phyloP scores from a whole-genome alignment of 1,284 basidiomycete genomes.

The Pseudozyma sp. region DNA sequence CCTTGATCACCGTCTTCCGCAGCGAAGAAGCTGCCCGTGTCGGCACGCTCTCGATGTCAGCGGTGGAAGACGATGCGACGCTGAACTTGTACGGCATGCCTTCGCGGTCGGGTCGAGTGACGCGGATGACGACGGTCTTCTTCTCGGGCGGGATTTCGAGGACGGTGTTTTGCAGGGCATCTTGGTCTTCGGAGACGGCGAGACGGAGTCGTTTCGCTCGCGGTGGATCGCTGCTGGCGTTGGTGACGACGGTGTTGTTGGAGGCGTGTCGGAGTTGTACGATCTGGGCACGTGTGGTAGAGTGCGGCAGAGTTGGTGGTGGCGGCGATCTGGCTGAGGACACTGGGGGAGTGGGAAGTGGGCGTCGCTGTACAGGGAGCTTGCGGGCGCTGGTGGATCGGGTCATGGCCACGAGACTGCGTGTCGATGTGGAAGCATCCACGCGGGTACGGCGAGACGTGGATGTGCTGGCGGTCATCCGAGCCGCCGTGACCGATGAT shows the following conservation, averaged over 20 bases:
- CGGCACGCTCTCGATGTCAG: neutral
- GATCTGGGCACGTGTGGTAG: neutral
- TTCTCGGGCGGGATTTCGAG: slow-evolving; percentile 40
- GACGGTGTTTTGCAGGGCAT: slow-evolving; percentile 33
- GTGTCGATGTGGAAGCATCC: slow-evolving; percentile 40
- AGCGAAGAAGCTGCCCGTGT: slow-evolving; percentile 17
- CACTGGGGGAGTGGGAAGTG: slow-evolving; percentile 24
- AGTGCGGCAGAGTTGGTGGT: neutral
- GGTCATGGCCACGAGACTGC: slow-evolving; percentile 31
- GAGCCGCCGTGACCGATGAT: neutral
- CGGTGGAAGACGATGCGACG: slow-evolving; percentile 13
- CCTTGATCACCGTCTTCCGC: slow-evolving; percentile 48
- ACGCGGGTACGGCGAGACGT: slow-evolving; percentile 15
- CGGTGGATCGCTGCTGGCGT: slow-evolving; percentile 10
- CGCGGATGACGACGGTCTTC: slow-evolving; percentile 31
- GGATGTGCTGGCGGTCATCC: slow-evolving; percentile 14
- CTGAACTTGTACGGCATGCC: slow-evolving; percentile 42
- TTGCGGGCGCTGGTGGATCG: slow-evolving; percentile 29
- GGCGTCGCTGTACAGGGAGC: slow-evolving; percentile 14
- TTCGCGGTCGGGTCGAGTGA: slow-evolving; percentile 39
- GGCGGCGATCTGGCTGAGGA: slow-evolving; percentile 24
- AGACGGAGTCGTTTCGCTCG: slow-evolving; percentile 36
- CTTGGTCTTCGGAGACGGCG: slow-evolving; percentile 33
- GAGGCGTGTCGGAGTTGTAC: slow-evolving; percentile 12
- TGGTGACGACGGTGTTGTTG: slow-evolving; percentile 3